These are phyloP conservation scores for Trypanosoma mega DNA, from an alignment of 208 protist species.

Conservation along the genomic window DNA sequence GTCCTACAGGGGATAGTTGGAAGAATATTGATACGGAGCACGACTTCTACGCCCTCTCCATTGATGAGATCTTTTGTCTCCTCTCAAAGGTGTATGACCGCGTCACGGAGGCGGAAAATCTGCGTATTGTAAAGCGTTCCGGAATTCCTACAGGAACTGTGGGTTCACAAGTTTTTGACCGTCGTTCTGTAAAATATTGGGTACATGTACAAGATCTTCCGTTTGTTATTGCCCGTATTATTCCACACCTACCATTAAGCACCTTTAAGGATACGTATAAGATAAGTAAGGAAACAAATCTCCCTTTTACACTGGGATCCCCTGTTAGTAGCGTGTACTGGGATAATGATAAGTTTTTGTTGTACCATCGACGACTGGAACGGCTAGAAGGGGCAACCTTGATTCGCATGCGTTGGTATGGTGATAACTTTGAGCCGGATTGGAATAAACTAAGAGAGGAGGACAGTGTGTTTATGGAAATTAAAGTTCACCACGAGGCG, in stretches of 20 bases:
- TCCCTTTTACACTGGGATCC: slow-evolving; percentile 72
- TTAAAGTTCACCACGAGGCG: slow-evolving; percentile 89
- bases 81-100: slow-evolving; percentile 78
- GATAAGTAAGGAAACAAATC: slow-evolving; percentile 44
- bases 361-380: slow-evolving; percentile 84
- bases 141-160: slow-evolving; percentile 55
- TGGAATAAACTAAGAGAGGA: slow-evolving; percentile 60
- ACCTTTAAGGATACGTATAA: slow-evolving; percentile 86
- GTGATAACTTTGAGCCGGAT: slow-evolving; percentile 69
- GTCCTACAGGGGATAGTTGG: slow-evolving; percentile 78
- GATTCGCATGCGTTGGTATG: slow-evolving; percentile 90
- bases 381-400: slow-evolving; percentile 81
- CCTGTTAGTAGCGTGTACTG: slow-evolving; percentile 89
- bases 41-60: slow-evolving; percentile 57
- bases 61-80: slow-evolving; percentile 72
- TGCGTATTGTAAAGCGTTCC: slow-evolving; percentile 56
- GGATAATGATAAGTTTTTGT: slow-evolving; percentile 85
- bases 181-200: slow-evolving; percentile 88
- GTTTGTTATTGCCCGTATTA: slow-evolving; percentile 88
- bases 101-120: slow-evolving; percentile 64
- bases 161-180: slow-evolving; percentile 87
- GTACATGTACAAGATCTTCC: slow-evolving; percentile 86
- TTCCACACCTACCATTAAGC: slow-evolving; percentile 81
- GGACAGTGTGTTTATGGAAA: slow-evolving; percentile 88
- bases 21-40: slow-evolving; percentile 64